phyloP scores from a whole-genome alignment of 2,329 filamentous ascomycete genomes.

The Fusarium paranaense region DNA sequence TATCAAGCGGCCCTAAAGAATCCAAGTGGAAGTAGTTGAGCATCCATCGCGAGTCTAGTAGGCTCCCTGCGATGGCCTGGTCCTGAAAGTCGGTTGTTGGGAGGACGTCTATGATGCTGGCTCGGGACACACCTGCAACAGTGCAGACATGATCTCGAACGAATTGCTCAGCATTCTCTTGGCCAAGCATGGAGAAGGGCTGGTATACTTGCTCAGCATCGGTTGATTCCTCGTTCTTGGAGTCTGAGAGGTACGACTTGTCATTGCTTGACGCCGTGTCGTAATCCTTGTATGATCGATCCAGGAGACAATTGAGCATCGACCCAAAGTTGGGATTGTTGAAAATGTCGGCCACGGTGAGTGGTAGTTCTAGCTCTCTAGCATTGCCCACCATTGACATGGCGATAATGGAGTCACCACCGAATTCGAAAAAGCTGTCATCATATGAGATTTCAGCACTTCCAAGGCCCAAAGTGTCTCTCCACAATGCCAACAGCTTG shows the following conservation, averaged over 20 bases:
- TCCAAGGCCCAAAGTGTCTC: constrained; percentile 13
- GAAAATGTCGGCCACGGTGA: constrained; percentile 38
- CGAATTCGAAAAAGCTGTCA: constrained; percentile 33
- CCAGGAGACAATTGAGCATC: constrained; percentile 19
- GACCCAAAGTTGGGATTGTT: constrained; percentile 29
- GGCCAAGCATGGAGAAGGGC: constrained; percentile 12
- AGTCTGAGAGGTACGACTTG: neutral
- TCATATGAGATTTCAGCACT: constrained; percentile 6
- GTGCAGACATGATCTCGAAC: constrained; percentile 30
- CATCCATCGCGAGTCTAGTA: constrained; percentile 37
- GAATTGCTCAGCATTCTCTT: constrained; percentile 14
- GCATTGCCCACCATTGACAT: constrained; percentile 37
- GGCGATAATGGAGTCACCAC: constrained; percentile 38
- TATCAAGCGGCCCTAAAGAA: constrained; percentile 3
- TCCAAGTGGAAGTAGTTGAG: constrained; percentile 31
- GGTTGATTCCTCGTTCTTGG: neutral
- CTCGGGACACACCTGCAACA: constrained; percentile 31
- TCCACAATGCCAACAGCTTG: constrained; percentile 27
- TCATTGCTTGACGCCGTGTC: constrained; percentile 13
- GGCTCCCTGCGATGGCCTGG: constrained; percentile 24
- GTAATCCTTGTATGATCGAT: constrained; percentile 15
- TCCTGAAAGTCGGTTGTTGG: constrained; percentile 37
- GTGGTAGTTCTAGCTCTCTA: constrained; percentile 19
- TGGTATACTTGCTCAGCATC: constrained; percentile 5
- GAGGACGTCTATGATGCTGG: constrained; percentile 37